Conservation (phyloP, 805 yeast species). For the Cyberlindnera xylosilytica region DNA sequence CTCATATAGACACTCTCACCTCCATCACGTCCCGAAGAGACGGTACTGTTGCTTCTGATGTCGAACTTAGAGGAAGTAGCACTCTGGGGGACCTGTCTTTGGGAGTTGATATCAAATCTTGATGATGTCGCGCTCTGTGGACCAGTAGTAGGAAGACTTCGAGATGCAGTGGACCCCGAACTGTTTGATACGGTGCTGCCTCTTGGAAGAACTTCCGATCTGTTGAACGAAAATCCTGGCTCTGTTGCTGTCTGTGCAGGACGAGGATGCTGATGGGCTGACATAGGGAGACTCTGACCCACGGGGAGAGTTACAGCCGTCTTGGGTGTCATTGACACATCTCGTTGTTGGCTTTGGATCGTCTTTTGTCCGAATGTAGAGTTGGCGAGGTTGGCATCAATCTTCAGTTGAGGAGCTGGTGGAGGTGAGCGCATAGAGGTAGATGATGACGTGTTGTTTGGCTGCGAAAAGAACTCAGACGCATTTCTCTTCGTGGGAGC, state of each 20-base stretch:
- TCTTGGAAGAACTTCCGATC: conserved; percentile 4
- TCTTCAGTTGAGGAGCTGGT: conserved; percentile 7
- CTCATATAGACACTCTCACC: conserved; percentile 13
- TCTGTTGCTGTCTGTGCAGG: background rate
- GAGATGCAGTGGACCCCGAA: too few relatives aligned
- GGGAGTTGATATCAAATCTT: background rate
- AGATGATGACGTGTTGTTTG: background rate
- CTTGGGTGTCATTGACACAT: too few relatives aligned
- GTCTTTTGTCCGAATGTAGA: too few relatives aligned
- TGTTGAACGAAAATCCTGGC: conserved; percentile 7
- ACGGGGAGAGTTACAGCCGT: background rate
- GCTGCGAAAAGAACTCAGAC: conserved; percentile 17
- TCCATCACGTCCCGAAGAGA: background rate
- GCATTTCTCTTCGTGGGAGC: conserved; percentile 16
- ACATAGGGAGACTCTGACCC: background rate
- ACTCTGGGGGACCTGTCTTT: background rate
- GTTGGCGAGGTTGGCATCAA: conserved; percentile 19
- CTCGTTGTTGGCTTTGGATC: too few relatives aligned
- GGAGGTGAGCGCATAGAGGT: background rate
- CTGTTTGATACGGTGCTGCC: too few relatives aligned
- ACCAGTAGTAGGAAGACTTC: too few relatives aligned
- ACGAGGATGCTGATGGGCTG: background rate
- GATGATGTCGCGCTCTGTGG: conserved; percentile 10
- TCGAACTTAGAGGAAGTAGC: conserved; percentile 6
- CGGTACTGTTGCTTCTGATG: background rate